These are phyloP conservation scores for Fusarium staphyleae DNA, from an alignment of 2,329 filamentous ascomycete genomes.

Conservation along the genomic window DNA sequence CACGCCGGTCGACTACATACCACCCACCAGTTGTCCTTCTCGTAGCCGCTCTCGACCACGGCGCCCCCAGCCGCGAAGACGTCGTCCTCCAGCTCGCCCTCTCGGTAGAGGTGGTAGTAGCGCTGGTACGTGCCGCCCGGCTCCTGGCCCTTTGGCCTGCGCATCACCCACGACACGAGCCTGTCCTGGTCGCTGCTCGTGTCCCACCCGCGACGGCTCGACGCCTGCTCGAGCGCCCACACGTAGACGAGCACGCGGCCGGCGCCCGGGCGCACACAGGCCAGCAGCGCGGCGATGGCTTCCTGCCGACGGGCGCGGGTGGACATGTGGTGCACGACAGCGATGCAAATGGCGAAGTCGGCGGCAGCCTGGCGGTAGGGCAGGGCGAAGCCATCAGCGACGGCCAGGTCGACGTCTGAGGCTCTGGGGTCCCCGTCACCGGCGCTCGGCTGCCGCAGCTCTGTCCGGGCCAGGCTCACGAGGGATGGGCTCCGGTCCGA, in stretches of 20 bases:
- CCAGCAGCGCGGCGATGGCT: slow-evolving; percentile 75
- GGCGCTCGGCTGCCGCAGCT: slow-evolving; percentile 28
- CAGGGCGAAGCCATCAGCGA: slow-evolving; percentile 84
- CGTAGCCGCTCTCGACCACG: slow-evolving; percentile 84
- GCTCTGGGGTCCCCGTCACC: slow-evolving; percentile 21
- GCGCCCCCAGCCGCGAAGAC: slow-evolving; percentile 75
- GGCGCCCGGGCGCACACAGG: slow-evolving; percentile 64
- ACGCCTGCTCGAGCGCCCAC: slow-evolving; percentile 93
- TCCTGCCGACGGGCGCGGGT: slow-evolving; percentile 75
- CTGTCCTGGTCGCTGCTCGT: slow-evolving; percentile 85
- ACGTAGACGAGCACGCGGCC: slow-evolving; percentile 85
- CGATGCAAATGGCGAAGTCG: slow-evolving; percentile 94
- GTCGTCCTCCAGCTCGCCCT: slow-evolving; percentile 86
- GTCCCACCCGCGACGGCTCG: slow-evolving; percentile 88
- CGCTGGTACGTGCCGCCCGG: slow-evolving; percentile 74
- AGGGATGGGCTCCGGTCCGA: slow-evolving; percentile 78
- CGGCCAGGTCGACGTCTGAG: slow-evolving; percentile 68
- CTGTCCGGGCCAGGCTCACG: slow-evolving; percentile 55
- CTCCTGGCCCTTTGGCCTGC: slow-evolving; percentile 42
- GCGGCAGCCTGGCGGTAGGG: slow-evolving; percentile 69
- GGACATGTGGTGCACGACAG: slow-evolving; percentile 92
- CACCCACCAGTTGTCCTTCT: slow-evolving; percentile 99
- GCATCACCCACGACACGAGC: slow-evolving; percentile 92
- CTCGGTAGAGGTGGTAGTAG: slow-evolving; percentile 92
- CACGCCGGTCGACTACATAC: slow-evolving; percentile 55